phyloP scores from a whole-genome alignment of 768 basidiomycete genomes.

The Boletales sp. region DNA sequence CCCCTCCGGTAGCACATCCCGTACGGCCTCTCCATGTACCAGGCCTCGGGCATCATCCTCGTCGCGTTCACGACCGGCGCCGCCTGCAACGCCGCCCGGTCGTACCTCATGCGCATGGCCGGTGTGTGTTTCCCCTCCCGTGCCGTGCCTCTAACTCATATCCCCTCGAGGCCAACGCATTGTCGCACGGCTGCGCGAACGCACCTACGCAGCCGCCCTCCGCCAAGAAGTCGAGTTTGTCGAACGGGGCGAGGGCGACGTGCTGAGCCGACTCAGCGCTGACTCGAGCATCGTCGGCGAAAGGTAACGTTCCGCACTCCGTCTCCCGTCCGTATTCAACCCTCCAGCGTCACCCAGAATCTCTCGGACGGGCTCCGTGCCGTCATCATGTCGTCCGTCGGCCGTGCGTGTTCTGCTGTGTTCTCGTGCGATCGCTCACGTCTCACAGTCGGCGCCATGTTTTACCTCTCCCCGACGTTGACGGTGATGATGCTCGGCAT shows the following conservation, averaged over 20 bases:
- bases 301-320: constrained; percentile 44
- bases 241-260: constrained; percentile 90
- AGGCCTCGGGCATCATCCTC: constrained; percentile 74
- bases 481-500: constrained; percentile 91
- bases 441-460: constrained; percentile 83
- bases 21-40: constrained; percentile 71
- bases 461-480: constrained; percentile 84
- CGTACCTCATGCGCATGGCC: constrained; percentile 81
- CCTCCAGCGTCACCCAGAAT: constrained; percentile 65
- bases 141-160: too few relatives aligned
- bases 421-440: not conserved
- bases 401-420: constrained; percentile 51
- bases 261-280: constrained; percentile 83
- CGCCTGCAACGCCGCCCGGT: constrained; percentile 77
- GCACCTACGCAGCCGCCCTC: constrained; percentile 79
- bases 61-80: constrained; percentile 85
- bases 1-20: constrained; percentile 58
- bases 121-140: constrained; percentile 39
- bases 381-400: constrained; percentile 90
- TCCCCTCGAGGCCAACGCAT: constrained; percentile 68
- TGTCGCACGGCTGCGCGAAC: constrained; percentile 79
- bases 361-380: constrained; percentile 80
- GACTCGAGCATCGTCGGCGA: constrained; percentile 95
- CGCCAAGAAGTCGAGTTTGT: constrained; percentile 92
- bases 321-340: not conserved